Evolutionary conservation across 2,329 filamentous ascomycete genomes (phyloP), one percentile per base, ranked within the genome.

Genomic region (Penicillium sp.): DNA sequence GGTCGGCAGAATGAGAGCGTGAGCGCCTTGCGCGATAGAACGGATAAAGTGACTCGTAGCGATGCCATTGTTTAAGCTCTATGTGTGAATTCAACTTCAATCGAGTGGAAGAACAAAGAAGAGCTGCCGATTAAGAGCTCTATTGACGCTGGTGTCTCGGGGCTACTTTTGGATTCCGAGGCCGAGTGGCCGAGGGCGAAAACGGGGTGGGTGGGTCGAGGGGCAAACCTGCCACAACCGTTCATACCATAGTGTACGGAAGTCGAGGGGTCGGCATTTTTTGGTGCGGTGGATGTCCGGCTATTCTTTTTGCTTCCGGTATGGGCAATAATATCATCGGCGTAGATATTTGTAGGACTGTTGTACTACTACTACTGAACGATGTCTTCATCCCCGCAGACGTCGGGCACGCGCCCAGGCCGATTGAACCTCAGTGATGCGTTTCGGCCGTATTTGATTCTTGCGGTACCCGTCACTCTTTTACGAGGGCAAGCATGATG

Each of bases 161-260:
- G 39, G 58, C 69, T 69, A 70, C 58, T 73, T 71, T 64, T 72
- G 62, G 58, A 44, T 9, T 52, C 71, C 71, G 69, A 70, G 57
- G 61, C 40, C 33, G 22, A 22, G 22, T 22, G 22, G 22, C 22
- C 0, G 22, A 22, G 2, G 22, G 22, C 22, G 22, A 41, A 43
- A 40, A 44, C 18, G 31, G 47, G 22, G 22, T 4, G 22, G 13
- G 44, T 36, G 46, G 46, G 49, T n/a, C 49, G 19, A 39, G 13
- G 49, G 36, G 35, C 4, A 31, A 22, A 22, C 22, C 22, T 22
- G 22, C 22, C 3, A 22, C 22, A n/a, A n/a, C 19, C 19, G 19
- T 22, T 22, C 19, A 22, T 22, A 22, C 22, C 22, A 22, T 22
- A 22, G 22, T 22, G 22, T 22, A 22, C 3, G 22, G 22, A 22